A percentile compares a stretch with the other conserved stretches of the same genome.
Evolutionary conservation across 176 grass and related monocot species (phyloP).

Genomic region (Secale cereale): DNA sequence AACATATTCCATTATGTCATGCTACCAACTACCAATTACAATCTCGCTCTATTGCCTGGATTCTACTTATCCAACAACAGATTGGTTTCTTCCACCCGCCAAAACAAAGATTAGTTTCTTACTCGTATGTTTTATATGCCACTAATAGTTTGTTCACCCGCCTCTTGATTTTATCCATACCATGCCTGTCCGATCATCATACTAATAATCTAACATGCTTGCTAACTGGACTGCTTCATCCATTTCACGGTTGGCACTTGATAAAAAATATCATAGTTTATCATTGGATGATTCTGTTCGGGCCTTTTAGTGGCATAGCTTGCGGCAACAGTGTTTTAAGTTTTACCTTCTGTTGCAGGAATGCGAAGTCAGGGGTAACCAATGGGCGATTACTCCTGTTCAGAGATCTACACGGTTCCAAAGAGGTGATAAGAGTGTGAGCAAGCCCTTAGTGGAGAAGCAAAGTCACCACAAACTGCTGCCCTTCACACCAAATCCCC

Average conservation of each 20-base stretch:
- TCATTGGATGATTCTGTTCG: neutral
- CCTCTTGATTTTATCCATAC: constrained; percentile 1
- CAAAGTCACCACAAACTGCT: neutral
- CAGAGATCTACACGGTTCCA: constrained; percentile 24
- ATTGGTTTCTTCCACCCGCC: neutral
- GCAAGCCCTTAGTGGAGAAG: neutral
- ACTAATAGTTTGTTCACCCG: neutral
- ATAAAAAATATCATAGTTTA: neutral
- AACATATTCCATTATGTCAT: neutral
- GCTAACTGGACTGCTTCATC: neutral
- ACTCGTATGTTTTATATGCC: neutral
- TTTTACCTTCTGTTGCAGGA: constrained; percentile 27
- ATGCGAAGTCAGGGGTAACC: neutral
- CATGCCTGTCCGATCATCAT: neutral
- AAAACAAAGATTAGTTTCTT: neutral
- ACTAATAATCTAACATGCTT: neutral
- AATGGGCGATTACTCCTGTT: neutral
- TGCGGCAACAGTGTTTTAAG: neutral
- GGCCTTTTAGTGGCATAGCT: neutral
- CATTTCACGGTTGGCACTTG: neutral
- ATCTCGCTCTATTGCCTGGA: neutral
- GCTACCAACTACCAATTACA: neutral
- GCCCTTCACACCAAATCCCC: neutral
- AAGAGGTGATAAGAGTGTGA: neutral
- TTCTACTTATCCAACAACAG: neutral